Conservation (phyloP, 306 rosid genomes). For the Coriaria nepalensis region DNA sequence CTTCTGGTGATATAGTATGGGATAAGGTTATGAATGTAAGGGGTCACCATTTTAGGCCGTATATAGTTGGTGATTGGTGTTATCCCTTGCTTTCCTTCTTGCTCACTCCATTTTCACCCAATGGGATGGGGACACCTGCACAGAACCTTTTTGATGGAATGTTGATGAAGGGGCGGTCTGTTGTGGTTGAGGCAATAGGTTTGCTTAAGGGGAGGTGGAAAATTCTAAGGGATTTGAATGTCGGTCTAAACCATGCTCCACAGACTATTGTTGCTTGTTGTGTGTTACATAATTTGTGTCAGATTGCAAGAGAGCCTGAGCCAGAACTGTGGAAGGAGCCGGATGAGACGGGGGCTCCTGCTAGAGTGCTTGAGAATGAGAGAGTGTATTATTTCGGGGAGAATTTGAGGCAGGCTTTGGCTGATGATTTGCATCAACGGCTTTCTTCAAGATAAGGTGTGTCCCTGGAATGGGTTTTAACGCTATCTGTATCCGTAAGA, state of each 20-base stretch:
- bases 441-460: slow-evolving; percentile 56
- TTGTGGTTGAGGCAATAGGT: slow-evolving; percentile 74
- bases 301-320: slow-evolving; percentile 86
- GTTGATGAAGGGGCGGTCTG: slow-evolving; percentile 90
- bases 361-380: slow-evolving; percentile 58
- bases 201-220: slow-evolving; percentile 90
- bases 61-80: slow-evolving; percentile 85
- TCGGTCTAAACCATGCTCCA: slow-evolving; percentile 69
- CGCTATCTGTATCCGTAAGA: no score
- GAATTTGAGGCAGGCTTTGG: slow-evolving; percentile 74
- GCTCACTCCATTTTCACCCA: slow-evolving; percentile 51
- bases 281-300: slow-evolving; percentile 83
- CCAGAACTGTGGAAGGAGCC: slow-evolving; percentile 83
- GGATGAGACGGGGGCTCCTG: slow-evolving; percentile 58
- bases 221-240: slow-evolving; percentile 73
- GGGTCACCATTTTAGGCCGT: slow-evolving; percentile 64
- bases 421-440: slow-evolving; percentile 86
- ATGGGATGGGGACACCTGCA: slow-evolving; percentile 67
- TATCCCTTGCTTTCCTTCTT: slow-evolving; percentile 63
- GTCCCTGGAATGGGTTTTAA: neutral
- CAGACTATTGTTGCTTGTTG: slow-evolving; percentile 90
- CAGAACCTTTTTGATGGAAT: slow-evolving; percentile 84
- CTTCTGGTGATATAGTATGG: slow-evolving; percentile 66
- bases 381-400: slow-evolving; percentile 61
- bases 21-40: slow-evolving; percentile 52